Evolutionary conservation across 208 protist species (phyloP), one percentile per base, ranked within the genome.

Genomic region (Crithidia thermophila): DNA sequence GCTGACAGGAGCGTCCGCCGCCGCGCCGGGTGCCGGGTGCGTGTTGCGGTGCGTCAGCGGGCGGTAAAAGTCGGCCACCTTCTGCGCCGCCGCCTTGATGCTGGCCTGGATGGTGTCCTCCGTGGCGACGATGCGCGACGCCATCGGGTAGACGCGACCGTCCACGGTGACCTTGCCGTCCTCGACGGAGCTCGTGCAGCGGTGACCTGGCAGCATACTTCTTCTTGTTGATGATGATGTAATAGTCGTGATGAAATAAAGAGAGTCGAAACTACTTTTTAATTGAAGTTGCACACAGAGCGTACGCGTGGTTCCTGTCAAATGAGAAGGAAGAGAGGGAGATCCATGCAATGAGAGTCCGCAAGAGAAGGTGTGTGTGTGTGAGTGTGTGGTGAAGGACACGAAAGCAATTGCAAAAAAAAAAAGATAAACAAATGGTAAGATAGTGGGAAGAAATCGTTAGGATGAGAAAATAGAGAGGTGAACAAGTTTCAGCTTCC

Each of bases 111-210:
- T 95, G 8, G 61, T 40, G 10, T 76, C 56, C 74, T 95, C 88
- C 5, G 85, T 93, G 36, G 88, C 90, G 11, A 97, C 75, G 23
- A 90, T 69, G 8, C 50, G 42, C 5, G 73, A 72, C 0, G 90
- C 90, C 85, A 96, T 93, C 5, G 90, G 86, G 78, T 96, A 96
- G 23, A 62, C 55, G n/a, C 76, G 75, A 43, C 80, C 87, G 66
- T 93, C 82, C 31, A 96, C 86, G 43, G 62, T 70, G 28, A 95
- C 64, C 27, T 82, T 76, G 56, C 83, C 87, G 11, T 86, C 33
- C n/a, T 73, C 75, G 20, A 61, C 71, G 67, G 52, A 67, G 7
- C 78, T 70, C 6, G 51, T 53, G 43, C 78, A 79, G 49, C 61
- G 64, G 51, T 76, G 53, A 0, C 7, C 37, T 6, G 72, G 59